phyloP scores from a whole-genome alignment of 2,329 filamentous ascomycete species.

The Byssochlamys sp. region DNA sequence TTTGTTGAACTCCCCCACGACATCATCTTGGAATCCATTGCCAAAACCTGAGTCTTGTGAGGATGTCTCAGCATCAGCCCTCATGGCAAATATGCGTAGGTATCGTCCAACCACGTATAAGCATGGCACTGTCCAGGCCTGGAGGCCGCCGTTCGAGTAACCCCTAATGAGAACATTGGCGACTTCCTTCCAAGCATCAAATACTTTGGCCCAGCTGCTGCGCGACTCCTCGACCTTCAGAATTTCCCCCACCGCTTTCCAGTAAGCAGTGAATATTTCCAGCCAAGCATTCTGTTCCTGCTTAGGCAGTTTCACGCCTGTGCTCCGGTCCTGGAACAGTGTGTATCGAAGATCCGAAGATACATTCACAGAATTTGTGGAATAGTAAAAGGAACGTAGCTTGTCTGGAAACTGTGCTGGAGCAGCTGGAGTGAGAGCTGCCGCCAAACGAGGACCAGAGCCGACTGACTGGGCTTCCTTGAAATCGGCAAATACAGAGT shows the following conservation, averaged over 20 bases:
- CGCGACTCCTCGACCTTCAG: slow-evolving; percentile 53
- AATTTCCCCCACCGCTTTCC: slow-evolving; percentile 70
- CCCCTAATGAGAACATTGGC: slow-evolving; percentile 67
- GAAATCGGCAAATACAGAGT: slow-evolving; percentile 61
- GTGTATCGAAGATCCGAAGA: slow-evolving; percentile 61
- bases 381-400: slow-evolving; percentile 60
- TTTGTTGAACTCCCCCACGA: slow-evolving; percentile 64
- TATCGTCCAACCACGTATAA: slow-evolving; percentile 82
- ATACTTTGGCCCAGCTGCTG: slow-evolving; percentile 71
- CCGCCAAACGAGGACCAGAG: slow-evolving; percentile 64
- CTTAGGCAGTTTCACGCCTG: slow-evolving; percentile 47
- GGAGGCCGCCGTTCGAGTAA: slow-evolving; percentile 65
- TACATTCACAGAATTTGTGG: slow-evolving; percentile 57
- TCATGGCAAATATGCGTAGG: slow-evolving; percentile 77
- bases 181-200: slow-evolving; percentile 80
- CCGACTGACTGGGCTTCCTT: slow-evolving; percentile 54
- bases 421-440: slow-evolving; percentile 62
- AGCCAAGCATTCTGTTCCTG: slow-evolving; percentile 72
- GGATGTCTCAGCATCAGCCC: slow-evolving; percentile 65
- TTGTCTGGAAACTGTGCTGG: slow-evolving; percentile 54
- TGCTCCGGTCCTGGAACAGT: slow-evolving; percentile 55
- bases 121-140: slow-evolving; percentile 86
- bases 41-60: slow-evolving; percentile 41
- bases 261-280: slow-evolving; percentile 73
- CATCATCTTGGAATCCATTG: slow-evolving; percentile 64